Evolutionary conservation across 2,329 filamentous ascomycete species (phyloP), one percentile per base, ranked within the genome.

Genomic region (Aspergillus ruber): DNA sequence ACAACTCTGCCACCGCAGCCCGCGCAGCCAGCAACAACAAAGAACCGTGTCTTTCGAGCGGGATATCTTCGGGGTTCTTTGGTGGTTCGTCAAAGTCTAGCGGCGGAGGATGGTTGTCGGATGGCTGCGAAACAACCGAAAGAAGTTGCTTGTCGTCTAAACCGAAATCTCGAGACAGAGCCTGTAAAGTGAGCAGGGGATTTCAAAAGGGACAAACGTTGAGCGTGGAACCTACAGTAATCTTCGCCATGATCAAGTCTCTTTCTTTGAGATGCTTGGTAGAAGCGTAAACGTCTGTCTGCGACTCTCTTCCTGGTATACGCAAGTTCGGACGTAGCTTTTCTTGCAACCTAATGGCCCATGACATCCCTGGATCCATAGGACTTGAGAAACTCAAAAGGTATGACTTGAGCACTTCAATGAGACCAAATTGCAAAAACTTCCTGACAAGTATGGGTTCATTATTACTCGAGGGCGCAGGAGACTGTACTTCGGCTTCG

Each of bases 321-420:
- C 70, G 68, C n/a, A 72, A 67, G 47, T 74, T 64, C 0, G 79
- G 79, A 52, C 80, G 72, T 20, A 78, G 62, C 52, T 78, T 77
- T 56, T 84, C 81, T 62, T 81, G 79, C 51, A 83, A 65, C 32
- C 80, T 63, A 41, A 69, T 57, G 0, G 72, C 64, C 69, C 71
- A 73, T 10, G 67, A 67, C 67, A 75, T 65, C 1, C 68, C 70
- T 0, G 66, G 62, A 12, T 68, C 65, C 40, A 64, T 55, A 10
- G 64, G 61, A 17, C 59, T 47, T 0, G 64, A 63, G 33, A 68
- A 62, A 42, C 61, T 66, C 50, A 79, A 61, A 43, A 83, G 63
- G 49, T 82, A 84, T 20, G 81, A 78, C 55, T 85, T 82, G 6
- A 83, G 61, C 9, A 83, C 61, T 54, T 84, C 81, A 2, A 82